These are phyloP conservation scores for Penicillium sp. DNA, from an alignment of 2,329 filamentous ascomycete genomes.

Conservation along the genomic window DNA sequence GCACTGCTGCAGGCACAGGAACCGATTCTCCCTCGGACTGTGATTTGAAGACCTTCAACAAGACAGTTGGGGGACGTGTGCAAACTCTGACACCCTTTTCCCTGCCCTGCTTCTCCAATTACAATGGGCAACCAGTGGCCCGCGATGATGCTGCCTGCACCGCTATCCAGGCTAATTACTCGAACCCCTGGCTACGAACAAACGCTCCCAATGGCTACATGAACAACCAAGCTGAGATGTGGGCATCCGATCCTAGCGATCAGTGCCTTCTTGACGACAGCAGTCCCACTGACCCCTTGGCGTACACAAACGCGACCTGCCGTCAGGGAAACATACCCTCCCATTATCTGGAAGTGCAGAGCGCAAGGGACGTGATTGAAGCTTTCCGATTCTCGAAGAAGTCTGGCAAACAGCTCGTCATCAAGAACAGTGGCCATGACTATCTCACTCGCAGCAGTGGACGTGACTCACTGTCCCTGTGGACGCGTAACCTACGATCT, in stretches of 20 bases:
- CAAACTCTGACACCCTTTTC: background rate
- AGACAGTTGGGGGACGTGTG: background rate
- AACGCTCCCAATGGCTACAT: slow-evolving; percentile 24
- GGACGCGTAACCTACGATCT: slow-evolving; percentile 32
- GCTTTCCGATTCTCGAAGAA: background rate
- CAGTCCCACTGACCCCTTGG: background rate
- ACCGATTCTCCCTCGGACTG: background rate
- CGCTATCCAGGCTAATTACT: slow-evolving; percentile 6
- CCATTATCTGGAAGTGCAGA: background rate
- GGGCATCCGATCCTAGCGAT: slow-evolving; percentile 19
- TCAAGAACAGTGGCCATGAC: slow-evolving; percentile 42
- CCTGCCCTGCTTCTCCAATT: background rate
- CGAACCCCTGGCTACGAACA: slow-evolving; percentile 17
- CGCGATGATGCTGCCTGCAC: background rate
- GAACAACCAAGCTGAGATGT: slow-evolving; percentile 27
- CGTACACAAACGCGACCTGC: background rate
- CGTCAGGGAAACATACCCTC: background rate
- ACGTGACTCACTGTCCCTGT: slow-evolving; percentile 32
- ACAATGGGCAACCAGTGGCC: background rate
- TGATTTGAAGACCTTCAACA: background rate
- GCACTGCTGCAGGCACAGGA: background rate
- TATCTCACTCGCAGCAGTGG: slow-evolving; percentile 36
- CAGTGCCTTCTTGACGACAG: slow-evolving; percentile 4
- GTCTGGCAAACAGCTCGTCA: slow-evolving; percentile 14
- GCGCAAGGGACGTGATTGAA: background rate